A percentile compares a stretch with the other conserved stretches of the same genome.
Evolutionary conservation across 2,329 filamentous ascomycete genomes (phyloP).

Genomic region (Trichophyton equinum): DNA sequence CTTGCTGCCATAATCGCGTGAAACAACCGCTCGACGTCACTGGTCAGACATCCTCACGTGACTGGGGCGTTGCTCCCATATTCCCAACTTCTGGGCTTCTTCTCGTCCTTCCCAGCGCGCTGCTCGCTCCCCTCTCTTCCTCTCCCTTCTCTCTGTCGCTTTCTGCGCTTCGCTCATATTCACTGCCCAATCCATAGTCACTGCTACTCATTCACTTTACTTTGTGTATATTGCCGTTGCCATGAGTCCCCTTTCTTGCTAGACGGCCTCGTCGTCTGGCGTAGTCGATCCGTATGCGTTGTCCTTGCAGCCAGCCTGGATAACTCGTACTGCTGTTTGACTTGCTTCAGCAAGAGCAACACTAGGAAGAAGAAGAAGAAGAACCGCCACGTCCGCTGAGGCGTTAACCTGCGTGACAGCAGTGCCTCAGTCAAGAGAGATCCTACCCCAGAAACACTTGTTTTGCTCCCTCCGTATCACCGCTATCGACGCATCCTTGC

Average conservation of each 20-base stretch:
- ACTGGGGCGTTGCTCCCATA: slow-evolving; percentile 16
- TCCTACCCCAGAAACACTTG: no score
- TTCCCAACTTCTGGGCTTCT: slow-evolving; percentile 11
- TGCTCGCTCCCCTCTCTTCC: slow-evolving; percentile 3
- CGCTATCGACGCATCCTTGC: not conserved
- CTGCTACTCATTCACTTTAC: not conserved
- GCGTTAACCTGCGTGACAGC: not conserved
- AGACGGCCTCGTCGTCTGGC: slow-evolving; percentile 35
- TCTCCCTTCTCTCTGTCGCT: slow-evolving; percentile 12
- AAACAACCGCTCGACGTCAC: slow-evolving; percentile 30
- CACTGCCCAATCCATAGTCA: not conserved
- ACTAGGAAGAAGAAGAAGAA: not conserved
- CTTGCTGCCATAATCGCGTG: slow-evolving; percentile 19
- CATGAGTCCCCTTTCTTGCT: slow-evolving; percentile 25
- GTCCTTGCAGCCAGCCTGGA: slow-evolving; percentile 36
- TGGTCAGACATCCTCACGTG: slow-evolving; percentile 29
- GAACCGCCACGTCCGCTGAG: not conserved
- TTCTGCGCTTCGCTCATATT: slow-evolving; percentile 4
- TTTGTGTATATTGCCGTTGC: slow-evolving; percentile 6
- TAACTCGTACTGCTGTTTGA: slow-evolving; percentile 34
- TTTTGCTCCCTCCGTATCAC: not conserved
- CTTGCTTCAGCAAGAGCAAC: slow-evolving; percentile 27
- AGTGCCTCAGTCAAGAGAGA: not conserved
- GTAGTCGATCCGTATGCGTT: slow-evolving; percentile 28
- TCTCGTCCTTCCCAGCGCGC: slow-evolving; percentile 4